A percentile compares a stretch with the other conserved stretches of the same genome.
phyloP scores from a whole-genome alignment of 148 eudicot species.

The Diospyros lotus region DNA sequence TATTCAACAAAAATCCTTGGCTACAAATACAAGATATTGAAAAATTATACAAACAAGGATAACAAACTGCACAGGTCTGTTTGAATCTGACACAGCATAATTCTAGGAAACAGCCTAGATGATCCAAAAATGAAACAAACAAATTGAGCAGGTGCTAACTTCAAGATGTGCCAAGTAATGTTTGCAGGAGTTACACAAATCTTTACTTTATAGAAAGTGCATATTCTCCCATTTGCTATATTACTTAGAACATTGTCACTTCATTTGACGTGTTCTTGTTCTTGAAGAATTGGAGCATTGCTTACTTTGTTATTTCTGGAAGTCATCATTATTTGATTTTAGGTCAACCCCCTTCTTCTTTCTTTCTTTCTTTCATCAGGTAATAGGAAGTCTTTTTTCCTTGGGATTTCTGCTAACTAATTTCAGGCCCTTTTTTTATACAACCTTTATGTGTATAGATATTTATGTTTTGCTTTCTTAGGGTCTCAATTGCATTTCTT shows the following conservation, averaged over 20 bases:
- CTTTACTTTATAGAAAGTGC: too few species aligned
- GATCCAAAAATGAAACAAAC: background rate
- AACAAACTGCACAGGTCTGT: background rate
- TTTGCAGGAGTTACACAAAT: background rate
- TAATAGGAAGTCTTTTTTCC: background rate
- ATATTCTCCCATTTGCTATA: too few species aligned
- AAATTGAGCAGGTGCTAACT: background rate
- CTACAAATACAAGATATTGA: background rate
- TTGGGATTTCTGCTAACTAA: background rate
- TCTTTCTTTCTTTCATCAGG: background rate
- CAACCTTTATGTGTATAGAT: too few species aligned
- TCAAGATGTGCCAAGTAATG: background rate
- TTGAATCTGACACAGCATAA: background rate
- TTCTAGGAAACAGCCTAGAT: background rate
- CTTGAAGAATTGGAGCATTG: background rate
- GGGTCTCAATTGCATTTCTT: background rate
- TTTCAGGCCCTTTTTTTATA: background rate
- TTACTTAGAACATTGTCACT: background rate
- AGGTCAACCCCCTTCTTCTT: background rate
- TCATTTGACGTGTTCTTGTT: background rate
- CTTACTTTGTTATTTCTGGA: background rate
- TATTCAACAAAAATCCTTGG: background rate
- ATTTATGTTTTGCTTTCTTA: too few species aligned
- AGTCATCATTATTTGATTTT: background rate
- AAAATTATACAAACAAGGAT: background rate